Evolutionary conservation across 257 asterid species (phyloP), one percentile per base, ranked within the genome.

Genomic region (Ballota nigra): DNA sequence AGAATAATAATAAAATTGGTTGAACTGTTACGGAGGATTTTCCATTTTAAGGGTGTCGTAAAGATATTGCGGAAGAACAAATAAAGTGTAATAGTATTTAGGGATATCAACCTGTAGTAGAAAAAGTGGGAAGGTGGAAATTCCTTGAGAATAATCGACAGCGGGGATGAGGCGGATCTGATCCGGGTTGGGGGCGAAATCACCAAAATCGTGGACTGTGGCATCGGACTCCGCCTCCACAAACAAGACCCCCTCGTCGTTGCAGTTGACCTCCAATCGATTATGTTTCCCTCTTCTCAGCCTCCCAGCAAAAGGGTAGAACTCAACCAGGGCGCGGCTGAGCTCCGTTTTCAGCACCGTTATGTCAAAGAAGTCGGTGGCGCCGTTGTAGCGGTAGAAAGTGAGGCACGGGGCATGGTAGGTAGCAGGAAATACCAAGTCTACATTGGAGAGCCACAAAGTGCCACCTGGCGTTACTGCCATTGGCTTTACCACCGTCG

Each of bases 221-320:
- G 31, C 62, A 1, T 55, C 62, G 16, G n/a, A 22, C 2, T 55
- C 62, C 8, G 62, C 62, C 62, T 20, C 33, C 1, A 86, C 88
- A 1, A 86, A 70, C 7, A 88, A 79, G 71, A 86, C 91, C 0
- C 95, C 95, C 45, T 81, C 82, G 0, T 80, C 92, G 13, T 84
- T 78, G 26, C 95, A 88, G 45, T 88, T 85, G 43, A 88, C 84
- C 80, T 84, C 87, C 18, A 86, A 77, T 8, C 95, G 86, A 0
- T 10, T 38, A 38, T 38, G 88, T 89, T 34, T 82, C 87, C 29
- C 71, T 85, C 15, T 88, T 88, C 34, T 88, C 31, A 88, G 65
- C 33, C 95, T 65, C 3, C 95, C 95, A 4, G 81, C 89, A 89
- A 88, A n/a, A n/a, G n/a, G n/a, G n/a, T n/a, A n/a, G n/a, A n/a